phyloP scores from a whole-genome alignment of 148 eudicot species.

The Diospyros lotus region DNA sequence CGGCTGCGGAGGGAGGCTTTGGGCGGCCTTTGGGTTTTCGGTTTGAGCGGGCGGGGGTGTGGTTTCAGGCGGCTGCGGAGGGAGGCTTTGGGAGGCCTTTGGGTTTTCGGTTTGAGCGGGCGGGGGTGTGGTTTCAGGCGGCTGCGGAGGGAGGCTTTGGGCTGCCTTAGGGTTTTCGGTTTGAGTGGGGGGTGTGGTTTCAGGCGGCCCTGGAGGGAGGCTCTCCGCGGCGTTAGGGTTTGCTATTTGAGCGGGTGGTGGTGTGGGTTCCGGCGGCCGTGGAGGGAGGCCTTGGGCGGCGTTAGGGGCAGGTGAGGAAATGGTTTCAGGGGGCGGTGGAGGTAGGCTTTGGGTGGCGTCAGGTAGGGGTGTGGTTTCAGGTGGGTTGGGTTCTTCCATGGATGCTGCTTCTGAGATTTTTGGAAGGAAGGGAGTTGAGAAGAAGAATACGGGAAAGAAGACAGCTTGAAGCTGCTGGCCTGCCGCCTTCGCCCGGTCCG shows the following conservation, averaged over 20 bases:
- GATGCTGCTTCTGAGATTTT: not conserved
- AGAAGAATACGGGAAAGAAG: not conserved
- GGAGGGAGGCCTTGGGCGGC: no score
- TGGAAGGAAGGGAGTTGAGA: not conserved
- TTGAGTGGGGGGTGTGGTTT: not conserved
- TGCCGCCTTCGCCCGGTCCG: no score
- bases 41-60: not conserved
- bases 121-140: not conserved
- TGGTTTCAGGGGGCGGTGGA: no score
- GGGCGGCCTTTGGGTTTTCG: no score
- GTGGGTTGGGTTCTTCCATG: constrained; percentile 15
- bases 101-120: not conserved
- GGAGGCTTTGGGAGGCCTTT: not conserved
- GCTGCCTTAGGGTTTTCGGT: not conserved
- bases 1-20: not conserved
- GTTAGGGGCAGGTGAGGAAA: not conserved
- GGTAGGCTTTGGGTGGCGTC: no score
- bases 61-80: not conserved
- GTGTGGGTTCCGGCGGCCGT: not conserved
- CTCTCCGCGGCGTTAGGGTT: no score
- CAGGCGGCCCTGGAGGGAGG: not conserved
- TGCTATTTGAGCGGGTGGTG: not conserved
- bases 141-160: not conserved
- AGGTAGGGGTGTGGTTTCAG: not conserved
- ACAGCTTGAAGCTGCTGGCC: not conserved